Evolutionary conservation across 2,329 filamentous ascomycete genomes (phyloP), one percentile per base, ranked within the genome.

Genomic region (Trichoderma sp.): DNA sequence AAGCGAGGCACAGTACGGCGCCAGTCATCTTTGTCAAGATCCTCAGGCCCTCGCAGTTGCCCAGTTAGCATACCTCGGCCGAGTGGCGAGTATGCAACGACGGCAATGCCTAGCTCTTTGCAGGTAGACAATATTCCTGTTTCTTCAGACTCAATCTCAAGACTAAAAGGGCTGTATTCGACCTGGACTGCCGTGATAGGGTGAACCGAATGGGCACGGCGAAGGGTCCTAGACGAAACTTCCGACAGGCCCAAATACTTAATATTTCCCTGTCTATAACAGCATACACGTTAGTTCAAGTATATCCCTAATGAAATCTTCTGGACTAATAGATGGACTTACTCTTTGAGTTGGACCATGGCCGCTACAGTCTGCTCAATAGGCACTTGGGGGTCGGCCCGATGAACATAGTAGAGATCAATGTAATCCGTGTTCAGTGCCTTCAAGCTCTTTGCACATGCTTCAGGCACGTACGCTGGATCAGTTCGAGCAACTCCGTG

Each of bases 71-170:
- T 77, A 6, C 88, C 88, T 1, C 87, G 82, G 4, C 87, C 87
- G 2, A 91, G 82, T 2, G 88, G 88, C 19, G 83, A 84, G 77
- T 88, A 89, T 1, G 86, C 84, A 2, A 91, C 82, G 5, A 87
- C 78, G 0, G 85, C 79, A 2, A 88, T 79, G 1, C 87, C 87
- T 2, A 91, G 83, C 73, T 89, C 86, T 21, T 84, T 82, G 68
- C 83, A 85, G 0, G 87, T 87, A 33, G 81, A 77, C 1, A 90
- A 78, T 1, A 90, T 77, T 29, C 82, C 75, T 0, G 82, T 84
- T 0, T 79, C 75, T 6, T 78, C 76, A 8, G 81, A 82, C 74
- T 92, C 90, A 70, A 92, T 87, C 40, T 88, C 85, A 40, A 90
- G 81, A 4, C 81, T 77, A 75, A 85, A 88, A 0, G 83, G 83